Evolutionary conservation across 1,139 yeast species (phyloP).

Genomic region (Sugiyamaella castrensis): DNA sequence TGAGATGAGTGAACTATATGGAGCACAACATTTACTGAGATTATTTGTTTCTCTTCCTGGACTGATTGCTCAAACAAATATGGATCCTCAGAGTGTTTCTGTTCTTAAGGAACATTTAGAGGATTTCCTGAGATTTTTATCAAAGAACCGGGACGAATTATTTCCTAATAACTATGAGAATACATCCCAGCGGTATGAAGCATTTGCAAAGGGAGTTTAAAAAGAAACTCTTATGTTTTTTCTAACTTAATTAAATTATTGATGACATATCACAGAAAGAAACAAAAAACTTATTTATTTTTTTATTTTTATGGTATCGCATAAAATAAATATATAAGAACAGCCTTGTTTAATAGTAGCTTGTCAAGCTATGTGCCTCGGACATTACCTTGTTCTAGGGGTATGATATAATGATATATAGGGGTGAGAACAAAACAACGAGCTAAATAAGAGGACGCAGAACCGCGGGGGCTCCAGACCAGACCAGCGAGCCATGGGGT

Average conservation of each 20-base stretch:
- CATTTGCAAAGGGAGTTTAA: constrained; percentile 39
- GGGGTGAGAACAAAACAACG: too few species aligned
- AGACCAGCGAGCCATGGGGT: too few species aligned
- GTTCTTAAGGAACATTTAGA: constrained; percentile 55
- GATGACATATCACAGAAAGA: background rate
- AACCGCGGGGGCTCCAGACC: too few species aligned
- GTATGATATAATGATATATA: too few species aligned
- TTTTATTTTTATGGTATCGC: background rate
- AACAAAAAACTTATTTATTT: background rate
- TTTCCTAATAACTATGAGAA: constrained; percentile 49
- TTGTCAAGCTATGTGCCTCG: too few species aligned
- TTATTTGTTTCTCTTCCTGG: constrained; percentile 78
- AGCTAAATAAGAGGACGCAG: too few species aligned
- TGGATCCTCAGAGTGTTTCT: constrained; percentile 74
- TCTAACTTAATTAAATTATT: constrained; percentile 3
- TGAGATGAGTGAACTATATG: constrained; percentile 55
- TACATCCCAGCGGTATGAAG: constrained; percentile 64
- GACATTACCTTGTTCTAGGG: too few species aligned
- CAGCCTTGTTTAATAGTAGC: too few species aligned
- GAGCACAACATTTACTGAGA: constrained; percentile 72
- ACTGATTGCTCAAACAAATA: constrained; percentile 67
- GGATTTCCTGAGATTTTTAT: constrained; percentile 49
- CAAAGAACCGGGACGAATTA: constrained; percentile 46
- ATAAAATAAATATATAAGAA: too few species aligned
- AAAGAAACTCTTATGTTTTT: background rate